Evolutionary conservation across 305 asterid species (phyloP), one percentile per base, ranked within the genome.

Genomic region (Fraxinus velutina): DNA sequence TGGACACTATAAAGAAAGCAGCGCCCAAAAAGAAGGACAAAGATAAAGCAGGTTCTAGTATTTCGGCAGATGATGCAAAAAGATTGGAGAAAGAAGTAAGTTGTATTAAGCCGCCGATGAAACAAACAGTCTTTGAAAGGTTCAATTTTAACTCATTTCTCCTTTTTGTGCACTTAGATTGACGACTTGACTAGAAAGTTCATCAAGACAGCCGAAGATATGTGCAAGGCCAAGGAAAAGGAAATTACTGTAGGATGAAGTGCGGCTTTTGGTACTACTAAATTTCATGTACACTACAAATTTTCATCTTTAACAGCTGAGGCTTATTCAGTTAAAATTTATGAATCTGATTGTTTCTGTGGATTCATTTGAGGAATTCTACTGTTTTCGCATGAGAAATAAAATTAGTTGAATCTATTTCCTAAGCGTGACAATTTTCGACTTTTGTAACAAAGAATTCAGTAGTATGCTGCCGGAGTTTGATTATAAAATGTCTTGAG

Each of bases 151-250:
- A 79, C 82, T 82, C 13, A 79, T 44, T 13, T 72, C 32, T 85
- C 0, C 64, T 0, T 68, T 39, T 75, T 44, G 6, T 83, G 32
- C 50, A 37, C 72, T 70, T 90, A 95, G 98, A 90, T 93, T 34
- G 98, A 95, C 36, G 98, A 92, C 68, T 80, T 92, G 89, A 95
- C 98, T 1, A 95, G 92, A 64, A 95, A 91, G 92, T 95, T 89
- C 73, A 90, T 92, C 79, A 93, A 93, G 91, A 84, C 90, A 17
- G 97, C 99, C 21, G 99, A 95, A 88, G 99, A 93, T 86, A 90
- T 92, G 92, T 93, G 97, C 93, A 93, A 95, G 88, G 89, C 93
- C 60, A 95, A 92, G 91, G 98, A 95, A 78, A 95, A 91, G 85
- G 98, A 93, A 86, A 95, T 93, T 34, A 85, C 90, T 79, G 87